Evolutionary conservation across 495 filamentous ascomycete genomes (phyloP), one percentile per base, ranked within the genome.

Genomic region (Penicillium parvum): DNA sequence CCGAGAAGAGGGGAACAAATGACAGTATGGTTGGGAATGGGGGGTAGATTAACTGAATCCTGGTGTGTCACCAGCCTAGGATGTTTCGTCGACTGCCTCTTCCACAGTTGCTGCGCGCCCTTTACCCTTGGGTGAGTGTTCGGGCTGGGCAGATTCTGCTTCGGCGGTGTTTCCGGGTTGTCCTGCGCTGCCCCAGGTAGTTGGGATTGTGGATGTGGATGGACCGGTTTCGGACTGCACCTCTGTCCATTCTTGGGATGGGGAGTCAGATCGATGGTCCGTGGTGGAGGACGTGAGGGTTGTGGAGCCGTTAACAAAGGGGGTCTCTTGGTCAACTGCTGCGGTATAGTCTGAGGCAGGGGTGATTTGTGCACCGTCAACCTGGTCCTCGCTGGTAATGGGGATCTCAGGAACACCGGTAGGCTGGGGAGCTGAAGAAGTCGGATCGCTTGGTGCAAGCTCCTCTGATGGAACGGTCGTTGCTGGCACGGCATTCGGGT

Each of bases 81-180:
- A 60, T 26, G 45, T 54, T 19, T 65, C 66, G 27, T 74, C 73
- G 14, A 74, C 74, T 1, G 50, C 55, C 38, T 77, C 73, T 54
- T 77, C 74, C 5, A 77, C 73, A 3, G 73, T 74, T 7, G 63
- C 58, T 15, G 66, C 59, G 32, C 67, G 66, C n/a, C 59, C 53
- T 48, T 76, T 77, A 18, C 72, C 71, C 40, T 74, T 75, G 16
- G 57, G 57, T 17, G 49, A 17, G 4, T 55, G 53, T 33, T 45
- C 53, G 3, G 37, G 1, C 3, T 11, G n/a, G n/a, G 26, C 19
- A 17, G 12, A 32, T 3, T 48, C 53, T 12, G 14, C 16, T 8
- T 32, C 34, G 15, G 41, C 19, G 15, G 20, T 12, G 21, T 42
- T 19, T 18, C 32, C 9, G 7, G 32, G 6, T 28, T 50, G 28